A percentile compares a stretch with the other conserved stretches of the same genome.
Conservation (phyloP, 257 asterid species). For the Fraxinus excelsior region DNA sequence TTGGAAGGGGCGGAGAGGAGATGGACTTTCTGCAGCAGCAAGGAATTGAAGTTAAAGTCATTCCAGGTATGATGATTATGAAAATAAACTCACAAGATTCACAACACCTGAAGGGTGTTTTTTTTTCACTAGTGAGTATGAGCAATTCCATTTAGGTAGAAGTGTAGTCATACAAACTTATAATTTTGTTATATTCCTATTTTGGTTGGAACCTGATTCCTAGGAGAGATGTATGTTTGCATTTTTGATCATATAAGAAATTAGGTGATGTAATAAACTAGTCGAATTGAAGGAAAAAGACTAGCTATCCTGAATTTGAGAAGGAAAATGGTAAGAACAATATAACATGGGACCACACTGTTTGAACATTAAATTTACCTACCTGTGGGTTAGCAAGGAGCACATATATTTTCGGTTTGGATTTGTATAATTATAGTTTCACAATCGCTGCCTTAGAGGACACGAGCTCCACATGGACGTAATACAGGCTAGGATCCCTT, state of each 20-base stretch:
- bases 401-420: background rate
- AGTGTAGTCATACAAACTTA: background rate
- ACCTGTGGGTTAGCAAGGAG: background rate
- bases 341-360: background rate
- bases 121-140: background rate
- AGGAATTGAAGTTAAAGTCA: constrained; percentile 83
- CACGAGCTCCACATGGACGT: background rate
- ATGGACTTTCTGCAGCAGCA: constrained; percentile 93
- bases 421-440: background rate
- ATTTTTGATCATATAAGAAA: background rate
- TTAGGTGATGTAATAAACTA: background rate
- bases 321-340: background rate
- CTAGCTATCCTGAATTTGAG: background rate
- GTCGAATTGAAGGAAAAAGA: background rate
- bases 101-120: background rate
- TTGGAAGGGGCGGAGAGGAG: constrained; percentile 99
- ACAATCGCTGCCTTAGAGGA: background rate
- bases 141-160: background rate
- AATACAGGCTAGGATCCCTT: background rate
- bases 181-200: background rate
- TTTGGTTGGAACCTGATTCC: background rate
- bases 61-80: constrained; percentile 62
- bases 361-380: too few species aligned
- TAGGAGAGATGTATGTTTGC: background rate
- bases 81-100: background rate